phyloP scores from a whole-genome alignment of 768 basidiomycete genomes.

The Mycena maculata region DNA sequence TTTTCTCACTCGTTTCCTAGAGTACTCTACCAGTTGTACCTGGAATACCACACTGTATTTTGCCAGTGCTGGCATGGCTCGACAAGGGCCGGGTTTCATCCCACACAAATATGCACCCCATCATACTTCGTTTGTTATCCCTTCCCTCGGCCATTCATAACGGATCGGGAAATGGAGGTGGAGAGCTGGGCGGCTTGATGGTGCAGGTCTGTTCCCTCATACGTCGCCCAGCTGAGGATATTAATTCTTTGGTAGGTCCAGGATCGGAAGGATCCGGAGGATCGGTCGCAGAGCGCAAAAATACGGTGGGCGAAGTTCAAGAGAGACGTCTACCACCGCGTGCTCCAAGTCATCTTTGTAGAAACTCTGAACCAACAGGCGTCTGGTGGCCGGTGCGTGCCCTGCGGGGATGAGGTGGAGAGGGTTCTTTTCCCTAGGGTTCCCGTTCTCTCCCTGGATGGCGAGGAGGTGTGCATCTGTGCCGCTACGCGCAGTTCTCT shows the following conservation, averaged over 20 bases:
- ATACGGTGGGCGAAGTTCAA: conserved; percentile 15
- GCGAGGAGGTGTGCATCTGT: conserved; percentile 20
- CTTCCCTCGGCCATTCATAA: conserved; percentile 15
- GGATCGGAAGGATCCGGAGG: conserved; percentile 16
- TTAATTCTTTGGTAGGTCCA: neutral
- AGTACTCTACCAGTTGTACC: neutral
- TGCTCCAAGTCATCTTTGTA: conserved; percentile 4
- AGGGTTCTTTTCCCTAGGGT: conserved; percentile 17
- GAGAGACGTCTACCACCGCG: conserved; percentile 22
- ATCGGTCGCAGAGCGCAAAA: conserved; percentile 5
- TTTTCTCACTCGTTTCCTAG: neutral
- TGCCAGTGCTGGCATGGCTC: conserved; percentile 12
- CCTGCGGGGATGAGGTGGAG: conserved; percentile 1
- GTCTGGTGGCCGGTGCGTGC: neutral
- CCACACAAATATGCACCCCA: conserved; percentile 27
- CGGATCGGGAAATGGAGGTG: conserved; percentile 22
- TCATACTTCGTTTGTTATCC: conserved; percentile 18
- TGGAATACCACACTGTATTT: conserved; percentile 24
- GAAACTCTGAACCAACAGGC: conserved; percentile 1
- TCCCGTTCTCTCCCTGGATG: conserved; percentile 13
- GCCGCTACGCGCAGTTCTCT: conserved; percentile 12
- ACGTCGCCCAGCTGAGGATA: no score
- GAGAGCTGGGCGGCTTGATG: conserved; percentile 12
- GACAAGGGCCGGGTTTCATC: conserved; percentile 25
- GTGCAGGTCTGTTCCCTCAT: neutral